Evolutionary conservation across 495 filamentous ascomycete genomes (phyloP), one percentile per base, ranked within the genome.

Genomic region (Xylaria curta): DNA sequence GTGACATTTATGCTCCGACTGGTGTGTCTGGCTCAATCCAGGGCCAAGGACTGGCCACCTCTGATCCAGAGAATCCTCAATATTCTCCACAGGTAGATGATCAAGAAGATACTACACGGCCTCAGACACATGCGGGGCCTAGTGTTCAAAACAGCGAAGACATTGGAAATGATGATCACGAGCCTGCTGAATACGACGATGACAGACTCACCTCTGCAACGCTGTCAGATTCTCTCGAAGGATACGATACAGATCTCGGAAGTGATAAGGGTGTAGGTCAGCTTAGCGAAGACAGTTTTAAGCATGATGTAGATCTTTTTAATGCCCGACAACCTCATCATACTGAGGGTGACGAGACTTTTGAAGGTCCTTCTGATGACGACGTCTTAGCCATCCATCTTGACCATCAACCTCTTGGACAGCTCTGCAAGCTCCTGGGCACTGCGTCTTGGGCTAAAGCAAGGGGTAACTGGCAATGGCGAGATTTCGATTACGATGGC

Each of bases 241-340:
- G 17, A 47, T 60, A 47, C n/a, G 58, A 69, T 28, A 62, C 49
- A 46, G 69, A 75, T 31, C 47, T 42, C 44, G 72, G 62, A 26
- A 64, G 31, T 26, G 15, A 68, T n/a, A 17, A 28, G 3, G 65
- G 63, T 40, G 58, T 36, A 1, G 66, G 69, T 42, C 36, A 65
- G 10, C 60, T 70, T 1, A 21, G 33, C 10, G 53, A 76, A 65
- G 70, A 73, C 53, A 71, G 68, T 17, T 79, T 79, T 56, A 44
- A 63, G 24, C 73, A 70, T 21, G 75, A 79, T 60, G 68, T 76
- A 15, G 42, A 71, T 7, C 46, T 59, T 3, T 79, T 77, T 26
- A 72, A 59, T 56, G 64, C 70, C 54, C 72, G 38, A 36, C 51
- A 73, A 51, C 62, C 74, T 15, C 1, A 12, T 36, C 49, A 72